Base-by-base conservation (phyloP, 352 stramenopile genomes). In the Globisporangium iwayamae region DNA sequence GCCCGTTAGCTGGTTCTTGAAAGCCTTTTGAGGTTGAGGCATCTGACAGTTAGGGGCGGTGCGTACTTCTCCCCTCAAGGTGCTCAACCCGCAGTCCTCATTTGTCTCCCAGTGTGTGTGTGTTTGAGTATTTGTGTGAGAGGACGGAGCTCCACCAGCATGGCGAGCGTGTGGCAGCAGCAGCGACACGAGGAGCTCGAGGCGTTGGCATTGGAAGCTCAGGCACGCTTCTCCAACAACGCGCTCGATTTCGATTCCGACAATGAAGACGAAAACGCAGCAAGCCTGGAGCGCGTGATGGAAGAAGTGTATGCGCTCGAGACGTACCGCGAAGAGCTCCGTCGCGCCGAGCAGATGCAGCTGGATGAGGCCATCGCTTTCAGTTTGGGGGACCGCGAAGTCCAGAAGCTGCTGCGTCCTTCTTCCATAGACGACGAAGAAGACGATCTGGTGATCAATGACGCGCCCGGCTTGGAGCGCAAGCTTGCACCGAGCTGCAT, bases 351-450 rank as follows among this genome's bases (percentile, higher is more conserved):
- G 41, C 70, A 73, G 22, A 14, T 59, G 1, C n/a, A 25, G 0
- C 28, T 73, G 13, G 72, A 79, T 46, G 63, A 73, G 30, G 52
- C 65, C 4, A 61, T 78, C 25, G 70, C 70, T 2, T 51, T 69
- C 39, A 78, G 70, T 20, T 32, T 76, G 22, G 46, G 55, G 14
- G 54, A 68, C 5, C 46, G 60, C 2, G 68, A 78, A 18, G 55
- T 39, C 14, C 25, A 39, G 2, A 56, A 22, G 16, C 22, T 78
- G 8, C 13, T 69, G 11, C 14, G 34, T 10, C 10, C 13, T 8
- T 18, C 38, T 13, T 46, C 2, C 28, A 20, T 59, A 7, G 62
- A 57, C 10, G 63, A 68, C 16, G 53, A 65, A 20, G 43, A 53
- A 0, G 59, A 56, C 10, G 48, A 58, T 9, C n/a, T 46, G n/a